Conservation (phyloP, 345 rosid species). For the Eucalyptus pauciflora region DNA sequence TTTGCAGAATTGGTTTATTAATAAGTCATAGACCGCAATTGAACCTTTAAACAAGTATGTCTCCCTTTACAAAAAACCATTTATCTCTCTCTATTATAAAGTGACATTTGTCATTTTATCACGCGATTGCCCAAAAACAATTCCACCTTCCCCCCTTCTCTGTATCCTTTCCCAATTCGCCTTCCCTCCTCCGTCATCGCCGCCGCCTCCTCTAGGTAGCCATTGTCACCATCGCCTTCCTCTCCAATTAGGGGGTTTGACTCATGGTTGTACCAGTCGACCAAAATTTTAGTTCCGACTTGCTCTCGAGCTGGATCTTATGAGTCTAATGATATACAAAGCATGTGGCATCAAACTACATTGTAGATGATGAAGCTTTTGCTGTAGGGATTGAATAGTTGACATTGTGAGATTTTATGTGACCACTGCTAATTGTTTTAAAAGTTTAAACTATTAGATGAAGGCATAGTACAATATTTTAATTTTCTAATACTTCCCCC, state of each 20-base stretch:
- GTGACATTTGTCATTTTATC: not conserved
- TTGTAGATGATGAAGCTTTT: not conserved
- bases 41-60: not conserved
- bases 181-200: not conserved
- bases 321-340: not conserved
- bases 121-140: not conserved
- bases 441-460: not conserved
- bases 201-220: not conserved
- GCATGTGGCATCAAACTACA: not conserved
- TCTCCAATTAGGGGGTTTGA: not conserved
- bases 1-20: not conserved
- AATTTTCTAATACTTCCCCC: too few relatives aligned
- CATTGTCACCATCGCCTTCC: not conserved
- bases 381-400: not conserved
- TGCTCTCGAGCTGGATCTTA: not conserved
- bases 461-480: too few relatives aligned
- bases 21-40: not conserved
- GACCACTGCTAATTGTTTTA: fast-evolving
- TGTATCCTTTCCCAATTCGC: not conserved
- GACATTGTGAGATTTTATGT: not conserved
- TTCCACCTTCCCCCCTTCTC: not conserved
- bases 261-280: not conserved
- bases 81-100: not conserved
- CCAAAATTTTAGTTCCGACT: not conserved
- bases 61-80: not conserved